Percentiles rank a stretch among this genome's conserved stretches.
Evolutionary conservation across 768 basidiomycete species (phyloP).

Genomic region (Kwoniella dendrophila): DNA sequence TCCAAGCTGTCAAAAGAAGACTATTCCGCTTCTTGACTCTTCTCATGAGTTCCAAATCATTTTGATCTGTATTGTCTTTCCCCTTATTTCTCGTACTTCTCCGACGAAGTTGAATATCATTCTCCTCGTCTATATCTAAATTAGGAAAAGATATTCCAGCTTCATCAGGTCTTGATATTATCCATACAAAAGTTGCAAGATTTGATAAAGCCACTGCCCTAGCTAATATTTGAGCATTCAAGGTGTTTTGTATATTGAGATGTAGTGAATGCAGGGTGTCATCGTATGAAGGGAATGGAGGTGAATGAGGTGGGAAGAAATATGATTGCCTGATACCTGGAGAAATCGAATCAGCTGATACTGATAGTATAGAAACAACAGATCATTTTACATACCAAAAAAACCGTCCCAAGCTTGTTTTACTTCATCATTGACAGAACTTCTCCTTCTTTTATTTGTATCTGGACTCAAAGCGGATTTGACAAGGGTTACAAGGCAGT

Average conservation of each 20-base stretch:
- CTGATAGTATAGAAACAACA: not conserved
- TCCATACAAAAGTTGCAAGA: conserved; percentile 39
- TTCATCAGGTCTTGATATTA: conserved; percentile 38
- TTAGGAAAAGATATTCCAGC: conserved; percentile 16
- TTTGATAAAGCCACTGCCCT: conserved; percentile 27
- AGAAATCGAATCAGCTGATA: not conserved
- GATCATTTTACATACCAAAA: conserved; percentile 9
- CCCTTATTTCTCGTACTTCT: conserved; percentile 4
- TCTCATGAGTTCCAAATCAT: not conserved
- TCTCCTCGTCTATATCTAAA: conserved; percentile 10
- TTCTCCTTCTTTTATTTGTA: conserved; percentile 1
- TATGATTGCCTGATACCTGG: conserved; percentile 31
- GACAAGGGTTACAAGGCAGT: conserved; percentile 35
- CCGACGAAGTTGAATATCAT: not conserved
- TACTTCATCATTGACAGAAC: conserved; percentile 15
- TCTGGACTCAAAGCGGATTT: conserved; percentile 9
- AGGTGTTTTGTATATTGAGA: conserved; percentile 8
- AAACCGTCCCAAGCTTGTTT: conserved; percentile 27
- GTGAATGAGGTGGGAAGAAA: conserved; percentile 28
- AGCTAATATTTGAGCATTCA: conserved; percentile 12
- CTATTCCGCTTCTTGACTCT: conserved; percentile 34
- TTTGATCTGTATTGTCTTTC: conserved; percentile 7
- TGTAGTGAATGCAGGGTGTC: conserved; percentile 27
- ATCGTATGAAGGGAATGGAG: conserved; percentile 27
- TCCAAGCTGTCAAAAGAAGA: conserved; percentile 38